Percentiles rank a stretch among this genome's conserved stretches.
These are phyloP conservation scores for Suillus clintonianus DNA, from an alignment of 768 basidiomycete genomes.

Conservation along the genomic window DNA sequence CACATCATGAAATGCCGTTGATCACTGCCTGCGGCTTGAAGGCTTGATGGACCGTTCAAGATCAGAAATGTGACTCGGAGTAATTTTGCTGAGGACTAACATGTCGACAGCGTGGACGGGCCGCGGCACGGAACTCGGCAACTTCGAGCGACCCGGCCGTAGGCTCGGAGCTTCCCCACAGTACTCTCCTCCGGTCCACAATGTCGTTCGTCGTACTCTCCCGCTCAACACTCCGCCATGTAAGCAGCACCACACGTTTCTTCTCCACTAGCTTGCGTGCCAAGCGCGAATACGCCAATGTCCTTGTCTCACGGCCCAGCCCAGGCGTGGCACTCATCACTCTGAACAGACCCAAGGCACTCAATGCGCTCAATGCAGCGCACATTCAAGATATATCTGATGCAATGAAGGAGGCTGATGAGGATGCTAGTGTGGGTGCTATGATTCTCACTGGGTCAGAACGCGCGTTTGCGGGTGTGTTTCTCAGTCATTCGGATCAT, in stretches of 20 bases:
- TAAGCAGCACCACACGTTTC: constrained; percentile 11
- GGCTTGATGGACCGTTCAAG: background rate
- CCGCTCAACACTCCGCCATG: constrained; percentile 9
- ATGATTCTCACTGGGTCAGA: constrained; percentile 93
- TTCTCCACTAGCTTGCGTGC: constrained; percentile 31
- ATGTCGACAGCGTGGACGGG: too few species aligned
- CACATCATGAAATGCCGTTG: background rate
- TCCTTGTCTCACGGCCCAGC: constrained; percentile 68
- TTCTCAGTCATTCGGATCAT: background rate
- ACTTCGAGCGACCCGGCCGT: background rate
- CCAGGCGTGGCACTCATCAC: constrained; percentile 78
- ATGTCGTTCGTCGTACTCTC: constrained; percentile 19
- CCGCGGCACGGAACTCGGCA: background rate
- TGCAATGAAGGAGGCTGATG: constrained; percentile 70
- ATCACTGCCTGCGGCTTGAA: background rate
- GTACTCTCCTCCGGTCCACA: background rate
- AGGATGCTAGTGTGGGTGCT: constrained; percentile 72
- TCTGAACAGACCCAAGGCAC: constrained; percentile 85
- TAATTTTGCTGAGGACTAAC: too few species aligned
- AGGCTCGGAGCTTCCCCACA: background rate
- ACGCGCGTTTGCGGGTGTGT: constrained; percentile 88
- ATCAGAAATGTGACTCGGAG: background rate
- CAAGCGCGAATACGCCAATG: constrained; percentile 53
- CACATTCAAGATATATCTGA: constrained; percentile 82
- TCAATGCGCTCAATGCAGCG: constrained; percentile 84